Base-by-base conservation (phyloP, 2,329 filamentous ascomycete genomes). In the Didymellaceae sp. region DNA sequence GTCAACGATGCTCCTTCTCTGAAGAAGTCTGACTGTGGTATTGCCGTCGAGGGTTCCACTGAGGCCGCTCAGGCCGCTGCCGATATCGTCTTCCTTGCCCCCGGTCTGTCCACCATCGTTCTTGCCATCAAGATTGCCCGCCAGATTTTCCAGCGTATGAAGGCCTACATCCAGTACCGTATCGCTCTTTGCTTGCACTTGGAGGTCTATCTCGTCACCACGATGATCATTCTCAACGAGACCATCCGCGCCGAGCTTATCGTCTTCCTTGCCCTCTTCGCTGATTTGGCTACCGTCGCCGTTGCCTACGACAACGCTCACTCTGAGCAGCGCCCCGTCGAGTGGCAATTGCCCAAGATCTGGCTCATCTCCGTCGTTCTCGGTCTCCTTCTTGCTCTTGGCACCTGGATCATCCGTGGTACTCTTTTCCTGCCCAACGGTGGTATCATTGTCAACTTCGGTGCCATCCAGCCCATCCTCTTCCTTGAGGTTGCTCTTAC, bases 281-380 rank as follows among this genome's bases (percentile, higher is more conserved):
- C 88, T 62, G 88, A 91, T 82, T 77, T 91, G 75, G 88, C 88
- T 54, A 91, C 88, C 57, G 88, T 91, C 59, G 88, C 88, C 53
- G 85, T 90, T 50, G 88, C 88, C 39, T 90, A 90, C 77, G 88
- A 91, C 70, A 90, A 90, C 71, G 88, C 88, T 37, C 85, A 89
- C 77, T 89, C 85, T 65, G 88, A 91, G 69, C 80, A 80, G 54
- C 85, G 87, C 30, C 88, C 88, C 11, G 88, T 90, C 65, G 87
- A 90, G 74, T 91, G 88, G 88, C 88, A 91, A 76, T 73, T 91
- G 58, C 87, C 87, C 58, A 91, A 90, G 81, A 90, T 90, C 70
- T 90, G 87, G 88, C 81, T 90, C 60, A 89, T 91, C 66, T 86
- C 83, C 55, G 78, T 88, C 59, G 77, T 88, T 52, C 82, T 90